phyloP scores from a whole-genome alignment of 805 yeast species.

The Zygosaccharomyces rouxii region DNA sequence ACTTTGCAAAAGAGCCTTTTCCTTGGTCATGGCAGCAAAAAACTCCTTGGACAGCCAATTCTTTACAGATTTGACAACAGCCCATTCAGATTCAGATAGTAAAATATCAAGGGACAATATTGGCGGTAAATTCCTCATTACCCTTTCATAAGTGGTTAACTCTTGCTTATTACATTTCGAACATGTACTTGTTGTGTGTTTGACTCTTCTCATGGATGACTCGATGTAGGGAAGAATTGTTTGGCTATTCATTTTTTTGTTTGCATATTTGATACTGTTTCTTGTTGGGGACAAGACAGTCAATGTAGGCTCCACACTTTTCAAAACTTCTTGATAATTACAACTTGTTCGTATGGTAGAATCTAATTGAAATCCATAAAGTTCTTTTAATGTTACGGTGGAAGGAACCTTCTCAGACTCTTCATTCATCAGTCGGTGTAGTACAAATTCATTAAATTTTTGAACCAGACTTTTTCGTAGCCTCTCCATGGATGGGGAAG shows the following conservation, averaged over 20 bases:
- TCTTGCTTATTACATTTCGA: constrained; percentile 50
- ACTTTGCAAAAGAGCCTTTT: constrained; percentile 37
- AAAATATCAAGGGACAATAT: constrained; percentile 59
- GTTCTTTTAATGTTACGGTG: constrained; percentile 27
- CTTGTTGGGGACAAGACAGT: constrained; percentile 28
- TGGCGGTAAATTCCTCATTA: constrained; percentile 57
- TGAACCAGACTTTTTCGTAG: constrained; percentile 22
- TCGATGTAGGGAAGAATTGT: constrained; percentile 57
- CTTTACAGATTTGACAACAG: constrained; percentile 43
- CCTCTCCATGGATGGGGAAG: constrained; percentile 6
- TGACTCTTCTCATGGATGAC: constrained; percentile 50
- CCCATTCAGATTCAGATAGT: constrained; percentile 52
- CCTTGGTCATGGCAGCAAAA: constrained; percentile 41
- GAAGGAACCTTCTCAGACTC: constrained; percentile 25
- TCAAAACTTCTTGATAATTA: constrained; percentile 20
- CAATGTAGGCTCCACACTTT: constrained; percentile 24
- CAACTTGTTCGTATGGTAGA: constrained; percentile 25
- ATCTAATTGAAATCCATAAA: constrained; percentile 31
- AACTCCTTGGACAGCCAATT: constrained; percentile 64
- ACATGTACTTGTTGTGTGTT: constrained; percentile 50
- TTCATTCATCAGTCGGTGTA: constrained; percentile 25
- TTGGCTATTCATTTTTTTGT: constrained; percentile 33
- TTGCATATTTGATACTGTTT: constrained; percentile 26
- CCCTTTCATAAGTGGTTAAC: constrained; percentile 48
- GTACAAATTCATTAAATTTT: constrained; percentile 28